Conservation (phyloP, 2,329 filamentous ascomycete species). For the Alternaria atra region DNA sequence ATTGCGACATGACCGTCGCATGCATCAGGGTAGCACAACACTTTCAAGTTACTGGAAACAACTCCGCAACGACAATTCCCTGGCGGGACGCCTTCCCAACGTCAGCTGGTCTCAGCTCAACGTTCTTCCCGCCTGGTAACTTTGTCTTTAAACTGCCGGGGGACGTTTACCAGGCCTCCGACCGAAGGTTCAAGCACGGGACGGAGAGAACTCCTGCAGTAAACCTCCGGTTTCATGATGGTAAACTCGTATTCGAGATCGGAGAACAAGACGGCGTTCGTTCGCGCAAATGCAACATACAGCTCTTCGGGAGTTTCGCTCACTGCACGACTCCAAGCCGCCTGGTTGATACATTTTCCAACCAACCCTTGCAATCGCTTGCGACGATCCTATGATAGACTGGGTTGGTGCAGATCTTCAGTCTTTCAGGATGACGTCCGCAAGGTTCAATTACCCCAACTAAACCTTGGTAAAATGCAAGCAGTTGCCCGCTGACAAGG, state of each 20-base stretch:
- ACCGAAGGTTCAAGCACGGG: not conserved
- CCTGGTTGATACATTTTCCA: not conserved
- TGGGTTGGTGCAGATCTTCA: not conserved
- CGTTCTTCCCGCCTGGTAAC: slow-evolving; percentile 7
- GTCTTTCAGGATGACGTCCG: not conserved
- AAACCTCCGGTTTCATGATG: not conserved
- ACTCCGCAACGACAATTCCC: not conserved
- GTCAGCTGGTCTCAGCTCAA: slow-evolving; percentile 1
- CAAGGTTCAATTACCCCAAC: not conserved
- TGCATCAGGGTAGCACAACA: not conserved
- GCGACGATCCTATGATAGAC: not conserved
- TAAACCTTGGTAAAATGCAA: not conserved
- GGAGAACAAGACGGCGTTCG: not conserved
- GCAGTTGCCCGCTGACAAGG: not conserved
- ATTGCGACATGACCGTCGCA: slow-evolving; percentile 3
- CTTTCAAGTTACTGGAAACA: slow-evolving; percentile 4
- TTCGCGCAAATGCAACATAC: not conserved
- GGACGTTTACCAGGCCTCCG: not conserved
- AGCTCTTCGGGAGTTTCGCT: not conserved
- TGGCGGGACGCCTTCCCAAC: not conserved
- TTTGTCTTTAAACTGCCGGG: not conserved
- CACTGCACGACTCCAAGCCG: not conserved
- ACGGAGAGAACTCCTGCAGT: not conserved
- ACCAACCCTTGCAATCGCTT: not conserved
- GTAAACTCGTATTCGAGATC: not conserved